phyloP scores from a whole-genome alignment of 2,329 filamentous ascomycete genomes.

The Cytospora mali region DNA sequence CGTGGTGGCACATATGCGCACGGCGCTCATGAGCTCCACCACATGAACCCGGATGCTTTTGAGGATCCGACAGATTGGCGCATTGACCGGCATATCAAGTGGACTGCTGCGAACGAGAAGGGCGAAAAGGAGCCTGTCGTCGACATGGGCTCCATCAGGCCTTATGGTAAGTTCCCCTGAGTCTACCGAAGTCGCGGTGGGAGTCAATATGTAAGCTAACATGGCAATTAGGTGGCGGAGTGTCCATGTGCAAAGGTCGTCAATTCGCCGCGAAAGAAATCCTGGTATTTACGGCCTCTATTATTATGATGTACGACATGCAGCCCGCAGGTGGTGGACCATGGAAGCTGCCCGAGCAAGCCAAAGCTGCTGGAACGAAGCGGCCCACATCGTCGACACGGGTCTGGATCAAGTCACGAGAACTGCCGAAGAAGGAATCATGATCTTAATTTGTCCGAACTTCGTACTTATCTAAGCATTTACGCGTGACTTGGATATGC shows the following conservation, averaged over 20 bases:
- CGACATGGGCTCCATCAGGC: constrained; percentile 36
- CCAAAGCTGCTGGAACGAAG: constrained; percentile 16
- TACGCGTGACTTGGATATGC: too few species aligned
- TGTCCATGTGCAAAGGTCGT: constrained; percentile 39
- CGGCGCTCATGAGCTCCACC: constrained; percentile 38
- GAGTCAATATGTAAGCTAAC: background rate
- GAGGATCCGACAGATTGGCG: constrained; percentile 42
- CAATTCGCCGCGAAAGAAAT: constrained; percentile 40
- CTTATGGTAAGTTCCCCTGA: constrained; percentile 37
- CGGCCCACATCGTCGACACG: constrained; percentile 14
- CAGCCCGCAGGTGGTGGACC: constrained; percentile 30
- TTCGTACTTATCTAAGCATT: background rate
- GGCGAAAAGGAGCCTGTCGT: constrained; percentile 31
- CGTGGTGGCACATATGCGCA: constrained; percentile 42
- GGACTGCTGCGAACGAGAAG: constrained; percentile 31
- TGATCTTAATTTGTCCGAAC: background rate
- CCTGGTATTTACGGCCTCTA: constrained; percentile 39
- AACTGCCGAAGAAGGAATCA: background rate
- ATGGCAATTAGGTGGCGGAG: constrained; percentile 35
- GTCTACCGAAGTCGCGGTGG: background rate
- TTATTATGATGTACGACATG: constrained; percentile 44
- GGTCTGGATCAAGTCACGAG: constrained; percentile 24
- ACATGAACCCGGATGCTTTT: constrained; percentile 40
- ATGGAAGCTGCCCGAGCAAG: constrained; percentile 25
- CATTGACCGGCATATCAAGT: constrained; percentile 38